Base-by-base conservation (phyloP, 179 eudicot genomes). In the Gypsophila paniculata region DNA sequence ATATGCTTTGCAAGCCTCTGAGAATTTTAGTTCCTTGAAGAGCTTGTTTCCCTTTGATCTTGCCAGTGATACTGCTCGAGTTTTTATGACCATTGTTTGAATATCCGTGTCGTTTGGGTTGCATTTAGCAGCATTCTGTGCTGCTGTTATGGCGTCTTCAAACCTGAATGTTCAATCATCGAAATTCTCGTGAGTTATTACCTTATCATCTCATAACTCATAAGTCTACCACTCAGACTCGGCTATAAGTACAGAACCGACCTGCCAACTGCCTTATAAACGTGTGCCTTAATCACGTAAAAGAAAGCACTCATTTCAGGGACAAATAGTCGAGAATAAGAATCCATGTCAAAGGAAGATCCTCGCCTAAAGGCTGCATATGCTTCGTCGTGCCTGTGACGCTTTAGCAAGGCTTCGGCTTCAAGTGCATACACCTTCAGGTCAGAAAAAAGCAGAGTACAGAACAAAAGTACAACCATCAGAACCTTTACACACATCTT, bases 31-130 rank as follows among this genome's bases (percentile, higher is more conserved):
- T 17, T 72, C 88, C 65, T 83, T 80, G 67, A 85, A 90, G 21
- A 86, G 78, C 39, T 78, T 68, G 66, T 90, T 90, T 13, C 96
- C 96, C 26, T 71, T 83, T 46, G 80, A 57, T 29, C 96, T 80
- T 10, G 93, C 85, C 39, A 59, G 42, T 65, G 85, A 79, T 58
- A 88, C 72, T n/a, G 83, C 77, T 34, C 70, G 79, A 23, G 74
- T 70, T 72, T 75, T 86, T 63, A 72, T 76, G 21, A 76, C 63
- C 12, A 73, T 69, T 19, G 52, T 64, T 11, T 63, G 75, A 4
- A 73, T 67, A 64, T 78, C 85, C 48, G 72, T 74, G 65, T 74
- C 60, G 23, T 72, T 76, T 51, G 89, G 70, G 66, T 84, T 75
- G 5, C 82, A 76, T 42, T 49, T 69, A 57, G 73, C 77, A 17